These are phyloP conservation scores for Poa pratensis DNA, from an alignment of 176 grass and related monocot species.

Conservation along the genomic window DNA sequence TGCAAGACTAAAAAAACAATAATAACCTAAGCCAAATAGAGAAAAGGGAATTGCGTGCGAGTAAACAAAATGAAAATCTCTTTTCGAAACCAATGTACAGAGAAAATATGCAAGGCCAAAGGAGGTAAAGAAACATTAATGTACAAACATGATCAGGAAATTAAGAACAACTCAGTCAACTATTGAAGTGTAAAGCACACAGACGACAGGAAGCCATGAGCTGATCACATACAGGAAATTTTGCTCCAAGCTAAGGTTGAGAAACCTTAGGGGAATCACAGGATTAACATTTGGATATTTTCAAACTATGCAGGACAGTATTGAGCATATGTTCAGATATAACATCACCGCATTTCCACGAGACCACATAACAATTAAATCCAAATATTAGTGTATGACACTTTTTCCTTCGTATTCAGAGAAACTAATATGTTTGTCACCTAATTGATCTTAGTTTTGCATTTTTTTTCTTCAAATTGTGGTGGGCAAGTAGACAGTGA, in stretches of 20 bases:
- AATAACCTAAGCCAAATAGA: neutral
- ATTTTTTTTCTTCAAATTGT: neutral
- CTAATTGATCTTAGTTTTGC: neutral
- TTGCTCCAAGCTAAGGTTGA: conserved; percentile 10
- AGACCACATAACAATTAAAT: conserved; percentile 13
- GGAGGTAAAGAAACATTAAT: conserved; percentile 20
- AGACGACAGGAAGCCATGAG: neutral
- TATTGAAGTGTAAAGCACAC: neutral
- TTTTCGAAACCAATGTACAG: neutral
- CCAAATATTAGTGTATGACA: neutral
- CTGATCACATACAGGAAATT: conserved; percentile 18
- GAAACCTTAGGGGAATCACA: neutral
- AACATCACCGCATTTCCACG: conserved; percentile 17
- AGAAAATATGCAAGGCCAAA: conserved; percentile 13
- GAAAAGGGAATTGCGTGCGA: neutral
- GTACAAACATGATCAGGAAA: neutral
- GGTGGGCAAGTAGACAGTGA: neutral
- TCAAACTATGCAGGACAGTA: conserved; percentile 8
- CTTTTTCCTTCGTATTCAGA: conserved; percentile 1
- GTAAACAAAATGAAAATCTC: conserved; percentile 24
- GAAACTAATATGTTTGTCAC: conserved; percentile 15
- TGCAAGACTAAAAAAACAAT: neutral
- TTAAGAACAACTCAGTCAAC: neutral
- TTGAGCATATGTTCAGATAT: conserved; percentile 17
- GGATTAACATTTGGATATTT: conserved; percentile 13